These are phyloP conservation scores for Antrodiella citrinella DNA, from an alignment of 768 basidiomycete species.

Conservation along the genomic window DNA sequence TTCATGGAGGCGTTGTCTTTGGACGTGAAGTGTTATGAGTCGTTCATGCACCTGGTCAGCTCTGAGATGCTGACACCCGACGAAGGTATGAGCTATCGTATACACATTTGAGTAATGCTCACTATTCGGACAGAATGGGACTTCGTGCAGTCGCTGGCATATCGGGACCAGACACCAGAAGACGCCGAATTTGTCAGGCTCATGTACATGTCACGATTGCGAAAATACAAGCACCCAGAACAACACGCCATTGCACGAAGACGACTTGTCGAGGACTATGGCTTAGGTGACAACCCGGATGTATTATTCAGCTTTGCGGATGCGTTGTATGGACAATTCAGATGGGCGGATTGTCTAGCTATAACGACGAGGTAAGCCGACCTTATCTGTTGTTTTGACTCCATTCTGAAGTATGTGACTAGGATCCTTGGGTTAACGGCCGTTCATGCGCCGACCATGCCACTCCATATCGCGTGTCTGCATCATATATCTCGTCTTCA, in stretches of 20 bases:
- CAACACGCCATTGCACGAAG: slow-evolving; percentile 79
- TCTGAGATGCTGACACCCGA: slow-evolving; percentile 95
- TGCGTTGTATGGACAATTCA: slow-evolving; percentile 76
- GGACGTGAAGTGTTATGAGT: slow-evolving; percentile 96
- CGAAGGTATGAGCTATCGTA: slow-evolving; percentile 61
- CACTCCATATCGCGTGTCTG: slow-evolving; percentile 96
- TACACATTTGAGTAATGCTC: slow-evolving; percentile 6
- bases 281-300: slow-evolving; percentile 86
- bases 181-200: slow-evolving; percentile 89
- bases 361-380: slow-evolving; percentile 71
- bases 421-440: slow-evolving; percentile 84
- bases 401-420: no score
- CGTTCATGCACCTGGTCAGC: slow-evolving; percentile 82
- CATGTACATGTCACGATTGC: slow-evolving; percentile 85
- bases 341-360: slow-evolving; percentile 91
- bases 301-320: slow-evolving; percentile 88
- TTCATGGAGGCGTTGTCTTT: slow-evolving; percentile 93
- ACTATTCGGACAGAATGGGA: slow-evolving; percentile 77
- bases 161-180: slow-evolving; percentile 73
- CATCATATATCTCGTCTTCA: slow-evolving; percentile 89
- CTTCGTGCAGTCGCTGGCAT: slow-evolving; percentile 80
- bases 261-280: slow-evolving; percentile 76
- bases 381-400: no score
- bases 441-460: slow-evolving; percentile 84
- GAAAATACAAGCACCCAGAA: slow-evolving; percentile 79